These are phyloP conservation scores for Scytalidium lignicola DNA, from an alignment of 2,329 filamentous ascomycete species.

Conservation along the genomic window DNA sequence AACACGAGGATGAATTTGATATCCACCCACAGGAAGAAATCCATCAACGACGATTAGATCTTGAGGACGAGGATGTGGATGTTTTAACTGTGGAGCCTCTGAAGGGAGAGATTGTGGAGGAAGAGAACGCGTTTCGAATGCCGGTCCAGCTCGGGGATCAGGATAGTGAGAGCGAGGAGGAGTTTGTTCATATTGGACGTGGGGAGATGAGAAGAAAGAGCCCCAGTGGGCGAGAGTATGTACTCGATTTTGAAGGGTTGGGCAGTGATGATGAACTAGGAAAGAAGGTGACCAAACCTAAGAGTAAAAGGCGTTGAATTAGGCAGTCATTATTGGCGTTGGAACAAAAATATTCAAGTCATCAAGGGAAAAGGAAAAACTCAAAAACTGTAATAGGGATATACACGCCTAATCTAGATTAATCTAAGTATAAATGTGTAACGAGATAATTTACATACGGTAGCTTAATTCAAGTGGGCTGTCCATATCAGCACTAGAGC, in stretches of 20 bases:
- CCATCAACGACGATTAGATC: constrained; percentile 81
- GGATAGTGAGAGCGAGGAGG: constrained; percentile 93
- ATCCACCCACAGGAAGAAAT: constrained; percentile 94
- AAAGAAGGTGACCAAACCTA: constrained; percentile 15
- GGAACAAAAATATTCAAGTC: too few relatives aligned
- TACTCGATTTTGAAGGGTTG: constrained; percentile 48
- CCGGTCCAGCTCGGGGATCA: constrained; percentile 90
- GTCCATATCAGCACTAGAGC: too few relatives aligned
- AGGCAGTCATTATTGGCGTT: background rate
- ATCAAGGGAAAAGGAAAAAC: too few relatives aligned
- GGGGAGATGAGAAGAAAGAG: constrained; percentile 87
- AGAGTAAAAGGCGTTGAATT: constrained; percentile 16
- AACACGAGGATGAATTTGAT: constrained; percentile 95
- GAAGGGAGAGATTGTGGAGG: constrained; percentile 54
- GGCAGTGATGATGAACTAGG: constrained; percentile 31
- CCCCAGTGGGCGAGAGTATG: constrained; percentile 65
- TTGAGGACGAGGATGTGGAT: constrained; percentile 91
- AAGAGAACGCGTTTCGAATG: constrained; percentile 70
- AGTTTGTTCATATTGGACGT: constrained; percentile 62
- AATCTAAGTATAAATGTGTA: too few relatives aligned
- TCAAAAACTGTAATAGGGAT: too few relatives aligned
- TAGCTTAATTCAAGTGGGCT: too few relatives aligned
- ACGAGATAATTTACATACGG: too few relatives aligned
- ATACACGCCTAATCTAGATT: too few relatives aligned
- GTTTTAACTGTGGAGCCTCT: constrained; percentile 72